Percentiles rank a stretch among this genome's conserved stretches.
phyloP scores from a whole-genome alignment of 352 stramenopile genomes.

The Phytopythium oedochilum region DNA sequence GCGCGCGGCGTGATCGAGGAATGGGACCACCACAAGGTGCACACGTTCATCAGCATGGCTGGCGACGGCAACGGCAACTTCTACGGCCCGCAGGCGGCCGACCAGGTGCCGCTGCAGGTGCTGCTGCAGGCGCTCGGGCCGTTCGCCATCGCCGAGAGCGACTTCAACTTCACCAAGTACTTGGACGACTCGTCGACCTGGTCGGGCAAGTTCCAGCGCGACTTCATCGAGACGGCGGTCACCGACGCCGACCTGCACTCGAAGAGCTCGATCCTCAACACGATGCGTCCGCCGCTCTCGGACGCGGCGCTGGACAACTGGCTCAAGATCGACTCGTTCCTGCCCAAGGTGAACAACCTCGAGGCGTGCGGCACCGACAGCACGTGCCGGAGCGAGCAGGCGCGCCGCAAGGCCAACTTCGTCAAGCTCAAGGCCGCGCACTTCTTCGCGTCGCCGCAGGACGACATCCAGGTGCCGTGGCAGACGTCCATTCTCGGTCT shows the following conservation, averaged over 20 bases:
- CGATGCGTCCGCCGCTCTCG: conserved; percentile 17
- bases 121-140: conserved; percentile 32
- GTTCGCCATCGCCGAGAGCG: conserved; percentile 17
- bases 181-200: conserved; percentile 11
- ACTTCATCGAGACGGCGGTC: conserved; percentile 22
- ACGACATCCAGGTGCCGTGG: conserved; percentile 36
- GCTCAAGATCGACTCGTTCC: conserved; percentile 26
- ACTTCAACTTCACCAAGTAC: conserved; percentile 43
- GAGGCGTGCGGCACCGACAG: conserved; percentile 9
- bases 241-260: conserved; percentile 16
- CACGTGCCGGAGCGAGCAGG: conserved; percentile 12
- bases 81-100: conserved; percentile 34
- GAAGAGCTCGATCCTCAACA: conserved; percentile 32
- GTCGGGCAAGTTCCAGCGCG: conserved; percentile 34
- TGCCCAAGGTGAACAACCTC: conserved; percentile 35
- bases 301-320: conserved; percentile 21
- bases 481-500: conserved; percentile 29
- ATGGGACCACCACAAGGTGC: conserved; percentile 52
- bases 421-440: conserved; percentile 30
- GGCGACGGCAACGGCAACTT: conserved; percentile 51
- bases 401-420: conserved; percentile 37
- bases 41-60: conserved; percentile 45
- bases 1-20: conserved; percentile 45
- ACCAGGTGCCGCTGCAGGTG: conserved; percentile 26
- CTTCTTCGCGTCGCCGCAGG: conserved; percentile 41